Percentiles rank a stretch among this genome's conserved stretches.
Evolutionary conservation across 202 grass and related monocot species (phyloP).

Genomic region (Carex sylvatica): DNA sequence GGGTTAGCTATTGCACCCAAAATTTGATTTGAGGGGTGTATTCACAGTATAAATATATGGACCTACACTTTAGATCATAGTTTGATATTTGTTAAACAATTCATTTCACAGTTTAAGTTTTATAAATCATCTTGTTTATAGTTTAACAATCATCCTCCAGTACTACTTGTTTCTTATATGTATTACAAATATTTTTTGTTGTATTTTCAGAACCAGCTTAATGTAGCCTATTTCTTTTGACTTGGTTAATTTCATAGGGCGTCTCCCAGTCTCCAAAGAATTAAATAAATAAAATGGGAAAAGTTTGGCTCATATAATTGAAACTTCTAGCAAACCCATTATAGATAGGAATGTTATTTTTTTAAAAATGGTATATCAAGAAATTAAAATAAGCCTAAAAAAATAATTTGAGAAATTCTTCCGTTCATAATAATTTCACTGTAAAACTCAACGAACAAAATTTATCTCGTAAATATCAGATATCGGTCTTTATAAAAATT

Average conservation of each 20-base stretch:
- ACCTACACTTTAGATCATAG: not conserved
- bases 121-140: not conserved
- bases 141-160: not conserved
- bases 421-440: not conserved
- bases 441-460: not conserved
- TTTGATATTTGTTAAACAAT: not conserved
- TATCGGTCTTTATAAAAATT: not conserved
- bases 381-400: not conserved
- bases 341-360: not conserved
- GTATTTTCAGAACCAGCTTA: not conserved
- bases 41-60: not conserved
- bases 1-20: not conserved
- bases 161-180: not conserved
- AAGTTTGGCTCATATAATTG: not conserved
- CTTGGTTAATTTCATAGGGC: not conserved
- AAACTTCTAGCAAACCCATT: not conserved
- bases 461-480: not conserved
- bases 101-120: not conserved
- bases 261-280: not conserved
- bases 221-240: not conserved
- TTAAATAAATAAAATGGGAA: not conserved
- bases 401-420: not conserved
- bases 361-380: not conserved
- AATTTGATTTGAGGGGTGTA: not conserved
- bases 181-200: not conserved